Evolutionary conservation across 257 asterid species (phyloP).

Genomic region (Oldenlandia corymbosa): DNA sequence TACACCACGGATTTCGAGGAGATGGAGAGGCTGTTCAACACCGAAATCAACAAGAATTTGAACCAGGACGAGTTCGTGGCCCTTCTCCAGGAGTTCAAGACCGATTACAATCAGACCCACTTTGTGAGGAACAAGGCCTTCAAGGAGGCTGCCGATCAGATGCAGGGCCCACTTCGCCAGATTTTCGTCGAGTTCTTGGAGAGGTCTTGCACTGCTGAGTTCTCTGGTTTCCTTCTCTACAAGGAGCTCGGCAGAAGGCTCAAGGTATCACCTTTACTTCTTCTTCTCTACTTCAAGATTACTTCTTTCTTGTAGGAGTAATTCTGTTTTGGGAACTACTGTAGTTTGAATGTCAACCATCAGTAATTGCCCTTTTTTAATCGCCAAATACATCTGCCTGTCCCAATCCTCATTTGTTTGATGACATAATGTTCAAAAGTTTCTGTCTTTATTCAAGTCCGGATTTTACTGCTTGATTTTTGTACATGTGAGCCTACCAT

Average conservation of each 20-base stretch:
- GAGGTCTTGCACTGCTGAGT: conserved; percentile 95
- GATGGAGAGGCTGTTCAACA: conserved; percentile 95
- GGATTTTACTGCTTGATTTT: not conserved
- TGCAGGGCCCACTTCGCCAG: conserved; percentile 71
- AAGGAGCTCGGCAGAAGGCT: conserved; percentile 92
- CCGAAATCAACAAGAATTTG: conserved; percentile 80
- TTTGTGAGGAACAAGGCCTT: conserved; percentile 88
- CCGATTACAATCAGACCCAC: conserved; percentile 92
- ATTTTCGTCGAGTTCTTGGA: conserved; percentile 87
- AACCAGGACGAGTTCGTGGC: conserved; percentile 85
- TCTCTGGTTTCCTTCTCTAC: conserved; percentile 90
- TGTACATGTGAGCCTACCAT: too few relatives aligned
- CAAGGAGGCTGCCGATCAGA: conserved; percentile 84
- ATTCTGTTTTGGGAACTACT: too few relatives aligned
- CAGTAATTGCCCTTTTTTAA: too few relatives aligned
- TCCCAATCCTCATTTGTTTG: too few relatives aligned
- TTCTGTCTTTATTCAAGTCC: not conserved
- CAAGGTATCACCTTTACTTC: conserved; percentile 43
- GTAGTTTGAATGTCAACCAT: too few relatives aligned
- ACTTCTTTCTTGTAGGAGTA: too few relatives aligned
- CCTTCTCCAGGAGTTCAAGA: conserved; percentile 88
- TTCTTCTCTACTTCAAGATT: too few relatives aligned
- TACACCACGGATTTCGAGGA: conserved; percentile 93
- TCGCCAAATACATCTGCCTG: too few relatives aligned
- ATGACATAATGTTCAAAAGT: too few relatives aligned